phyloP scores from a whole-genome alignment of 352 stramenopile genomes.

The Pseudoperonospora humuli region DNA sequence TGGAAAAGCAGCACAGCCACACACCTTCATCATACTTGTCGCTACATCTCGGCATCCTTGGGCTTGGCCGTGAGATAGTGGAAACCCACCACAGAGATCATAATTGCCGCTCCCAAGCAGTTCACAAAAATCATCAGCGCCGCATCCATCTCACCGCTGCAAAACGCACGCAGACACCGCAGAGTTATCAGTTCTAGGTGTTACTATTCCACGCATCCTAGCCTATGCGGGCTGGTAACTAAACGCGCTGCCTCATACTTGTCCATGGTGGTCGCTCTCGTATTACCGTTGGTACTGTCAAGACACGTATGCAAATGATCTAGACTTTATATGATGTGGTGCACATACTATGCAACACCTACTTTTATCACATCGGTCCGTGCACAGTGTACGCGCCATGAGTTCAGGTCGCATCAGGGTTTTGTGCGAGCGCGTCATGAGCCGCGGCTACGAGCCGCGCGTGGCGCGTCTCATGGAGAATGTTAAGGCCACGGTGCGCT shows the following conservation, averaged over 20 bases:
- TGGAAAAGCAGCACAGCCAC: too few relatives aligned
- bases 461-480: conserved; percentile 82
- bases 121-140: conserved; percentile 87
- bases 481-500: conserved; percentile 73
- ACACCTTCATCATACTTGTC: too few relatives aligned
- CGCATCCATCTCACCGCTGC: conserved; percentile 81
- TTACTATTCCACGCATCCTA: background rate
- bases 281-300: conserved; percentile 17
- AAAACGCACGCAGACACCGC: conserved; percentile 3
- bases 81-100: conserved; percentile 83
- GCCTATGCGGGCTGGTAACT: too few relatives aligned
- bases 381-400: conserved; percentile 4
- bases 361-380: too few relatives aligned
- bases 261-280: conserved; percentile 27
- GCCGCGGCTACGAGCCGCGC: conserved; percentile 75
- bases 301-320: conserved; percentile 1
- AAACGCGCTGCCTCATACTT: conserved; percentile 25
- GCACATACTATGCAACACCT: conserved; percentile 6
- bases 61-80: conserved; percentile 81
- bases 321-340: background rate
- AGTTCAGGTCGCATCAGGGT: conserved; percentile 44
- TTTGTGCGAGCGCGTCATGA: conserved; percentile 85
- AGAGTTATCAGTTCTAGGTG: conserved; percentile 2
- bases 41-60: conserved; percentile 76
- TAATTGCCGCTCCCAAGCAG: conserved; percentile 79